phyloP scores from a whole-genome alignment of 148 eudicot species.

The Chenopodium suecicum region DNA sequence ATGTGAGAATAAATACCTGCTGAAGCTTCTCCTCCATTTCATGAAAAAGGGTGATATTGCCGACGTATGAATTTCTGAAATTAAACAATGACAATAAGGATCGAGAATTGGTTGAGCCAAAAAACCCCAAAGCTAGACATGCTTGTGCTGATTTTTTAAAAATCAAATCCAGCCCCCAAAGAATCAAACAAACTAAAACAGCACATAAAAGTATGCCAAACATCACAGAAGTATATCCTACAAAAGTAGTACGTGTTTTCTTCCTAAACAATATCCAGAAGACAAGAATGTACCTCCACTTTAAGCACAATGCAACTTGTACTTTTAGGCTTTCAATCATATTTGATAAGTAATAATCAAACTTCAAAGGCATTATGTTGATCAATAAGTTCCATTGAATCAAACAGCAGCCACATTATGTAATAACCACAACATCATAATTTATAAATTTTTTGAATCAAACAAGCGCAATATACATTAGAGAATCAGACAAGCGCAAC shows the following conservation, averaged over 20 bases:
- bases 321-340: background rate
- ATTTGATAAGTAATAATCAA: background rate
- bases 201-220: background rate
- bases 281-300: background rate
- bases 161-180: background rate
- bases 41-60: slow-evolving; percentile 62
- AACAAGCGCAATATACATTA: too few species aligned
- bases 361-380: background rate
- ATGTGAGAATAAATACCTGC: slow-evolving; percentile 50
- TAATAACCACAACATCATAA: background rate
- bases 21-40: slow-evolving; percentile 82
- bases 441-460: background rate
- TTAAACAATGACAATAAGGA: slow-evolving; percentile 16
- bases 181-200: background rate
- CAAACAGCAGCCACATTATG: background rate
- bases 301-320: background rate
- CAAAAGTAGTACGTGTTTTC: background rate
- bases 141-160: background rate
- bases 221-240: background rate
- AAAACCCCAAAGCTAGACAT: slow-evolving; percentile 4
- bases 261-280: background rate
- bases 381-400: background rate
- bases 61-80: slow-evolving; percentile 81
- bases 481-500: too few species aligned
- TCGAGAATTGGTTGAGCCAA: background rate